Evolutionary conservation across 2,329 filamentous ascomycete genomes (phyloP), one percentile per base, ranked within the genome.

Genomic region (Metarhizium album): DNA sequence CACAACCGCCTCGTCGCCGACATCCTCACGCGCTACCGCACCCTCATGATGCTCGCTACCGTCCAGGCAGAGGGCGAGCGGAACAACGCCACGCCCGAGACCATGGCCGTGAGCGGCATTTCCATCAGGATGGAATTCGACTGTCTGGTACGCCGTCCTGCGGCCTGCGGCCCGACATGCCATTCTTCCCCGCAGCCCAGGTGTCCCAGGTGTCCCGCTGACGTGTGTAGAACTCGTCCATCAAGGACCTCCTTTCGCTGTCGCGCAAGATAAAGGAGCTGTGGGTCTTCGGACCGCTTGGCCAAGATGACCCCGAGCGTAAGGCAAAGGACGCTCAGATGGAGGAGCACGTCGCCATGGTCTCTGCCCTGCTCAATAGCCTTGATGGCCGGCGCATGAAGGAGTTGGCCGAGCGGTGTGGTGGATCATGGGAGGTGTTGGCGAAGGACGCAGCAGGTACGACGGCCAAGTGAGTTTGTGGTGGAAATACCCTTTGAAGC

Each of bases 91-190:
- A 69, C 67, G 50, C 69, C 70, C 0, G 66, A 71, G 48, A 63
- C 67, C 53, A 68, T 71, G 52, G 67, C 70, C 47, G 70, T 72
- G 29, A 64, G 67, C 4, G 67, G 69, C 42, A 67, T 73, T 29
- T 68, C 69, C 37, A 71, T 72, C 63, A 69, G 70, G 59, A 68
- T 70, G 58, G 70, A 73, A 48, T 73, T 73, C 47, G 70, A 73
- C 50, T 68, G 68, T 3, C 58, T 73, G 16, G 70, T 72, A 52
- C 27, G 61, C 31, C 31, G 14, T 37, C 13, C 5, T n/a, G n/a
- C n/a, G n/a, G n/a, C n/a, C n/a, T n/a, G n/a, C n/a, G n/a, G n/a
- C n/a, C n/a, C n/a, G n/a, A n/a, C n/a, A n/a, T n/a, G n/a, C n/a
- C n/a, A n/a, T n/a, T n/a, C n/a, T n/a, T n/a, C n/a, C n/a, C n/a